Percentiles rank a stretch among this genome's conserved stretches.
Evolutionary conservation across 169 alveolate genomes (phyloP).

Genomic region (Ichthyophthirius multifiliis): DNA sequence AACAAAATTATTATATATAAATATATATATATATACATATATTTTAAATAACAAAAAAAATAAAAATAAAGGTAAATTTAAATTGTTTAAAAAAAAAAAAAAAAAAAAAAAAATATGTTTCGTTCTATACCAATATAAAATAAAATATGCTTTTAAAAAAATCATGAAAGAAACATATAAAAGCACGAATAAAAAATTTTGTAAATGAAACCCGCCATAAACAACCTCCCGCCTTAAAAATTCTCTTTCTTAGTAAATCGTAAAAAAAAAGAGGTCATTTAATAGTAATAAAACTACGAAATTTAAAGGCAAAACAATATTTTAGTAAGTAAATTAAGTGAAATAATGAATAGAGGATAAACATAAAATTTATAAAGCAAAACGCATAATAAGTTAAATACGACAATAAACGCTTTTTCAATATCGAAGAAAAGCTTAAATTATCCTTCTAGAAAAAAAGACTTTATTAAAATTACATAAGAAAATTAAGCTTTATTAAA

Average conservation of each 20-base stretch:
- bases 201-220: slow-evolving; percentile 13
- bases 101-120: too few species aligned
- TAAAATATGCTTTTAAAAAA: slow-evolving; percentile 9
- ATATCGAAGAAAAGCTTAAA: slow-evolving; percentile 22
- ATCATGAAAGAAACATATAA: neutral
- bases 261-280: slow-evolving; percentile 12
- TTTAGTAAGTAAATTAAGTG: slow-evolving; percentile 6
- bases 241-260: slow-evolving; percentile 19
- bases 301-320: slow-evolving; percentile 26
- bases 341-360: slow-evolving; percentile 2
- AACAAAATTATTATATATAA: too few species aligned
- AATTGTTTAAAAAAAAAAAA: too few species aligned
- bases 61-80: too few species aligned
- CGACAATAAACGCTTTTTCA: neutral
- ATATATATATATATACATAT: too few species aligned
- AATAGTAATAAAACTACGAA: slow-evolving; percentile 6
- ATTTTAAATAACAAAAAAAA: too few species aligned
- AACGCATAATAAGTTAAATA: neutral
- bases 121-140: slow-evolving; percentile 1
- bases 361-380: neutral
- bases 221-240: slow-evolving; percentile 17
- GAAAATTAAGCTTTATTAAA: slow-evolving; percentile 52
- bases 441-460: slow-evolving; percentile 41
- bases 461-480: slow-evolving; percentile 44
- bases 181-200: neutral